phyloP scores from a whole-genome alignment of 345 rosid genomes.

The Cardamine resedifolia region DNA sequence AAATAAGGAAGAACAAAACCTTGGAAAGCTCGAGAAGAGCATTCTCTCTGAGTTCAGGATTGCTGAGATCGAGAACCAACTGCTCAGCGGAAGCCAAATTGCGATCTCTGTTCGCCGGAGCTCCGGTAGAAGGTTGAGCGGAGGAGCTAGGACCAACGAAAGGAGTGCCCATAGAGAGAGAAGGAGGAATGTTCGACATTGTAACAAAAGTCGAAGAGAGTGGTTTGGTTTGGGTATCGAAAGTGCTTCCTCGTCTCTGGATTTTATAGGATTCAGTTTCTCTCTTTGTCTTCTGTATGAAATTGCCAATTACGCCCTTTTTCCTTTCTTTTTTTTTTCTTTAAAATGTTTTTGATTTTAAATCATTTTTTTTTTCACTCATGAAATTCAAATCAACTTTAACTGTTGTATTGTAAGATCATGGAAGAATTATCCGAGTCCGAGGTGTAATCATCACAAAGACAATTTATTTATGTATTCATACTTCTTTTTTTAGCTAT shows the following conservation, averaged over 20 bases:
- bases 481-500: too few species aligned
- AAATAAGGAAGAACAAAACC: slow-evolving; percentile 39
- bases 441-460: too few species aligned
- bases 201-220: not conserved
- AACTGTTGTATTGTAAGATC: not conserved
- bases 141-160: slow-evolving; percentile 60
- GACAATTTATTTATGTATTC: too few species aligned
- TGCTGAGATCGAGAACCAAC: slow-evolving; percentile 87
- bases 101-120: slow-evolving; percentile 72
- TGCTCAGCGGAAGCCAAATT: slow-evolving; percentile 92
- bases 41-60: slow-evolving; percentile 90
- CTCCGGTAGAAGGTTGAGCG: slow-evolving; percentile 38
- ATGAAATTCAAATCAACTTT: not conserved
- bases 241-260: not conserved
- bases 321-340: not conserved
- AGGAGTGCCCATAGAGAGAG: slow-evolving; percentile 63
- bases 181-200: slow-evolving; percentile 75
- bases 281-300: not conserved
- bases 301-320: slow-evolving; percentile 9
- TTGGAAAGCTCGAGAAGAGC: slow-evolving; percentile 76
- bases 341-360: not conserved
- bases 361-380: not conserved
- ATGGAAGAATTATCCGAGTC: not conserved
- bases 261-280: slow-evolving; percentile 1
- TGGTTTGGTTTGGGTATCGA: too few species aligned